phyloP scores from a whole-genome alignment of 2,329 filamentous ascomycete species.

The Curvularia sp. region DNA sequence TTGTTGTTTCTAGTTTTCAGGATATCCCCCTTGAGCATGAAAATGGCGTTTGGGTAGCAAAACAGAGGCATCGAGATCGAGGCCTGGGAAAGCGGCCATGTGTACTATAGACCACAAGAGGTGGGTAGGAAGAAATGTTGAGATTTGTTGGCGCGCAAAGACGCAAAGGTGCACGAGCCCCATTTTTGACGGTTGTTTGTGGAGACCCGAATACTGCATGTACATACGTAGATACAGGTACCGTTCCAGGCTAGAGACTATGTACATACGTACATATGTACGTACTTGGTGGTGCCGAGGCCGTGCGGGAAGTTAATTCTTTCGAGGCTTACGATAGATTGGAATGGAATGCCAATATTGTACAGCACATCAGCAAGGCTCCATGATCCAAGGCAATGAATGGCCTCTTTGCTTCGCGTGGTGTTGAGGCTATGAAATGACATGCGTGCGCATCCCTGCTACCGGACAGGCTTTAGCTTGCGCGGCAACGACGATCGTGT shows the following conservation, averaged over 20 bases:
- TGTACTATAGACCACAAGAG: constrained; percentile 20
- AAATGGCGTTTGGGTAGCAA: constrained; percentile 31
- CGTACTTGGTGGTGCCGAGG: not conserved
- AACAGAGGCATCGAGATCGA: constrained; percentile 17
- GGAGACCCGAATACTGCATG: constrained; percentile 19
- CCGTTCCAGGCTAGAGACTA: constrained; percentile 10
- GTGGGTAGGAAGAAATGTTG: constrained; percentile 13
- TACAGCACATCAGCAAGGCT: not conserved
- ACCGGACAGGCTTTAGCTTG: constrained; percentile 26
- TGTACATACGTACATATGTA: too few species aligned
- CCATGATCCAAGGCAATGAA: not conserved
- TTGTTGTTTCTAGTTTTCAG: constrained; percentile 28
- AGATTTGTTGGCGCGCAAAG: constrained; percentile 5
- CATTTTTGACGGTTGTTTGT: constrained; percentile 17
- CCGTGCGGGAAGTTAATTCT: not conserved
- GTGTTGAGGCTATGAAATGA: constrained; percentile 18
- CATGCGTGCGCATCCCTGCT: constrained; percentile 30
- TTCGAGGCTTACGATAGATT: not conserved
- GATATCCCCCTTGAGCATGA: constrained; percentile 37
- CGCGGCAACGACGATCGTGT: constrained; percentile 34
- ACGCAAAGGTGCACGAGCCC: constrained; percentile 6
- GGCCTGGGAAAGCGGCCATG: constrained; percentile 5
- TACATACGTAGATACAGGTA: constrained; percentile 16
- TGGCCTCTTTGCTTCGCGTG: not conserved
- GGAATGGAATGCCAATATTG: not conserved